Conservation (phyloP, 345 rosid species). For the Salix brachista region DNA sequence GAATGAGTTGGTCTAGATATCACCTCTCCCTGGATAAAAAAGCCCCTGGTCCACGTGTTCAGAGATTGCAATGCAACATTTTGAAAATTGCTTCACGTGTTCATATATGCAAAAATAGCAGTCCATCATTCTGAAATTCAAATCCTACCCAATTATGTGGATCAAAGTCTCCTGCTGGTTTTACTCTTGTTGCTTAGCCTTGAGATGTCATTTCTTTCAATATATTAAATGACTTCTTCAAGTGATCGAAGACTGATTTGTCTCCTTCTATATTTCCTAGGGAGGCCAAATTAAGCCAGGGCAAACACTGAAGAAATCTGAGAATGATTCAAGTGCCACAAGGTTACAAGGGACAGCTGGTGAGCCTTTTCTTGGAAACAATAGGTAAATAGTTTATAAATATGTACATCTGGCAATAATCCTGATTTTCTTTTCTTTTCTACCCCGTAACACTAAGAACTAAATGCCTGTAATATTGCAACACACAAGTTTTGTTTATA, state of each 20-base stretch:
- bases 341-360: constrained; percentile 25
- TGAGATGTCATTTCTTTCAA: neutral
- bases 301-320: constrained; percentile 36
- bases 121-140: neutral
- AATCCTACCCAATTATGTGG: neutral
- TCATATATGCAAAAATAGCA: neutral
- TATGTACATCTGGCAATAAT: neutral
- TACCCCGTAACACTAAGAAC: neutral
- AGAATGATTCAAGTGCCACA: constrained; percentile 37
- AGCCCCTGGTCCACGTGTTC: neutral
- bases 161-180: neutral
- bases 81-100: neutral
- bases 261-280: constrained; percentile 22
- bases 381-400: constrained; percentile 4
- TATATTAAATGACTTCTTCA: neutral
- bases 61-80: neutral
- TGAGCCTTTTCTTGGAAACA: constrained; percentile 26
- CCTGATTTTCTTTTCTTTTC: neutral
- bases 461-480: neutral
- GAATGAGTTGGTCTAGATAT: too few species aligned
- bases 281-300: constrained; percentile 48
- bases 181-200: neutral
- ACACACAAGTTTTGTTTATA: neutral
- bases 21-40: neutral
- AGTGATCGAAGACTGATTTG: neutral